Evolutionary conservation across 2,329 filamentous ascomycete species (phyloP).

Genomic region (Plectosphaerella cucumerina): DNA sequence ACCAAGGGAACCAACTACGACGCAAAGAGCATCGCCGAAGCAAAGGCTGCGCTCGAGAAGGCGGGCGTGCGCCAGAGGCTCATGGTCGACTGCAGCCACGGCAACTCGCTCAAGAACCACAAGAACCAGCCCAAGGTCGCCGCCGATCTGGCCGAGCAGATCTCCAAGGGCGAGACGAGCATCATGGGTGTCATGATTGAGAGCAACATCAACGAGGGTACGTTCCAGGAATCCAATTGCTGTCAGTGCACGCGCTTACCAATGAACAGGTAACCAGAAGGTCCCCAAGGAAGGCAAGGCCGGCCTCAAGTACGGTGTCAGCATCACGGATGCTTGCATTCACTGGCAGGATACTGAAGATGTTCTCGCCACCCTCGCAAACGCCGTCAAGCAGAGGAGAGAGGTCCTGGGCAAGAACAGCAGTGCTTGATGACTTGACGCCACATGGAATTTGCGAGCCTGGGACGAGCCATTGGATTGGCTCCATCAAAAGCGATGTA

Average conservation of each 20-base stretch:
- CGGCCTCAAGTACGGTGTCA: slow-evolving; percentile 87
- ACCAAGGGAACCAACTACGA: slow-evolving; percentile 95
- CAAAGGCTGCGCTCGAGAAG: slow-evolving; percentile 73
- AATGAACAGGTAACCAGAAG: slow-evolving; percentile 72
- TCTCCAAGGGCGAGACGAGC: slow-evolving; percentile 73
- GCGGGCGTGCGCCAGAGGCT: slow-evolving; percentile 71
- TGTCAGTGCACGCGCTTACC: slow-evolving; percentile 17
- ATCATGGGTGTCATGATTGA: slow-evolving; percentile 99
- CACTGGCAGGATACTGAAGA: slow-evolving; percentile 84
- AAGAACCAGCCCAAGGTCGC: slow-evolving; percentile 96
- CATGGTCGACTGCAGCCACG: slow-evolving; percentile 98
- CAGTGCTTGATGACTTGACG: slow-evolving; percentile 1
- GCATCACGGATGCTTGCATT: slow-evolving; percentile 97
- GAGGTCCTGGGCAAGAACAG: slow-evolving; percentile 25
- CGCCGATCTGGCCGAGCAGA: slow-evolving; percentile 74
- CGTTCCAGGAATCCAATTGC: slow-evolving; percentile 16
- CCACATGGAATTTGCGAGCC: no score
- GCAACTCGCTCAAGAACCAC: slow-evolving; percentile 94
- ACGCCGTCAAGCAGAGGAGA: slow-evolving; percentile 73
- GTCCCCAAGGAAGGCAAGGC: slow-evolving; percentile 81
- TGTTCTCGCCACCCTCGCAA: slow-evolving; percentile 73
- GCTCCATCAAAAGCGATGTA: no score
- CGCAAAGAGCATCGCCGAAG: slow-evolving; percentile 74
- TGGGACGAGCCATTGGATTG: no score
- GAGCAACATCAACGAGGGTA: slow-evolving; percentile 91